Evolutionary conservation across 73 alveolate species (phyloP), one percentile per base, ranked within the genome.

Genomic region (Paramecium sexaurelia): DNA sequence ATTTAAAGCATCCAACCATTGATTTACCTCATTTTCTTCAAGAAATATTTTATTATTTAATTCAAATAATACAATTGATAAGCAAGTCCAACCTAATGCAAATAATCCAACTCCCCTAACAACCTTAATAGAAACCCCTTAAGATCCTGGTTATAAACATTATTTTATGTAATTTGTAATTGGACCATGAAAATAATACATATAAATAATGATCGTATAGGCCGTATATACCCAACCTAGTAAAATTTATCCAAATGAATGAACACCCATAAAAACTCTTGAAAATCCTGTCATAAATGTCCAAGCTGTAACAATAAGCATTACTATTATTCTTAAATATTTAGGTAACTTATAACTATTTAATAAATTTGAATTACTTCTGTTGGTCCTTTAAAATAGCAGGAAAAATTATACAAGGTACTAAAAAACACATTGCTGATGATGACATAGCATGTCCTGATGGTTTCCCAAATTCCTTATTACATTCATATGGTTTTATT

Each of bases 381-480:
- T 7, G 1, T 78, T 37, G 0, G 8, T 41, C 27, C 1, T n/a
- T 43, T 7, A 20, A 17, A 24, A 78, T 43, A 15, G 43, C 37
- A 78, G 75, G 75, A 11, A 41, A 78, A 41, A 78, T 36, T 37
- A 78, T 78, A 41, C 39, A 24, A 10, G 87, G 61, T 27, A 69
- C 0, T 15, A 88, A n/a, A 24, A 41, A 88, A 69, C 39, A 66
- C 89, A 88, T 36, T 29, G 33, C 57, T 22, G 66, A 26, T 11
- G 94, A 68, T 11, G 61, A 33, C 94, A 88, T 69, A 17, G 94
- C 94, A 88, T 88, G 94, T 10, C 94, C 94, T 11, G 94, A 88
- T n/a, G 91, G 91, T 88, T 88, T 88, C 10, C 94, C 94, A 37
- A 68, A 88, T 69, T 88, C 94, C n/a, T 69, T 43, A 43, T 36